Conservation (phyloP, 2,329 filamentous ascomycete species). For the Epichloe aotearoae region DNA sequence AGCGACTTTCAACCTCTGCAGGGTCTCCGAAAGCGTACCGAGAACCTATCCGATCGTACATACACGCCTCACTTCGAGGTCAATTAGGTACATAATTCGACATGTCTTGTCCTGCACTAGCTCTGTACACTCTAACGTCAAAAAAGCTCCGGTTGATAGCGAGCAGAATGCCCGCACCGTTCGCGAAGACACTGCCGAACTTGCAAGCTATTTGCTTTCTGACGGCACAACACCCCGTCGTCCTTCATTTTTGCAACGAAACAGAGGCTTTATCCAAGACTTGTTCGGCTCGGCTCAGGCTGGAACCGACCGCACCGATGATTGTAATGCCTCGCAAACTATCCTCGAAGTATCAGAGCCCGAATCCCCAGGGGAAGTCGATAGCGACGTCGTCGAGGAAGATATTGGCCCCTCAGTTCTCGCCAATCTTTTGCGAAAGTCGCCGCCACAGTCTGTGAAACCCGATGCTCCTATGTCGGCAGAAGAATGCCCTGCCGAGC, state of each 20-base stretch:
- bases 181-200: constrained; percentile 74
- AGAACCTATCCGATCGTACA: constrained; percentile 59
- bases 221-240: constrained; percentile 36
- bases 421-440: constrained; percentile 35
- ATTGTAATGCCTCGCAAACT: constrained; percentile 27
- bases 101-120: too few species aligned
- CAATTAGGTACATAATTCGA: constrained; percentile 31
- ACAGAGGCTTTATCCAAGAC: constrained; percentile 18
- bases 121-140: neutral
- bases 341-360: constrained; percentile 50
- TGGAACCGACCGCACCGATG: constrained; percentile 11
- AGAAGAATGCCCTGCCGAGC: neutral
- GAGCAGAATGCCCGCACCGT: constrained; percentile 65
- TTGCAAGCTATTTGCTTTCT: constrained; percentile 69
- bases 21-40: constrained; percentile 29
- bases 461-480: constrained; percentile 5
- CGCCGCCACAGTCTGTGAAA: constrained; percentile 27
- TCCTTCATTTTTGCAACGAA: constrained; percentile 32
- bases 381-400: constrained; percentile 8
- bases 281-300: constrained; percentile 12
- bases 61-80: constrained; percentile 51
- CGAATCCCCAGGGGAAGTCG: constrained; percentile 13
- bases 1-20: constrained; percentile 26
- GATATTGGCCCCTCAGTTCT: constrained; percentile 28
- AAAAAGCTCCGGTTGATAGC: constrained; percentile 46